Evolutionary conservation across 2,329 filamentous ascomycete species (phyloP).

Genomic region (Trichophyton schoenleinii): DNA sequence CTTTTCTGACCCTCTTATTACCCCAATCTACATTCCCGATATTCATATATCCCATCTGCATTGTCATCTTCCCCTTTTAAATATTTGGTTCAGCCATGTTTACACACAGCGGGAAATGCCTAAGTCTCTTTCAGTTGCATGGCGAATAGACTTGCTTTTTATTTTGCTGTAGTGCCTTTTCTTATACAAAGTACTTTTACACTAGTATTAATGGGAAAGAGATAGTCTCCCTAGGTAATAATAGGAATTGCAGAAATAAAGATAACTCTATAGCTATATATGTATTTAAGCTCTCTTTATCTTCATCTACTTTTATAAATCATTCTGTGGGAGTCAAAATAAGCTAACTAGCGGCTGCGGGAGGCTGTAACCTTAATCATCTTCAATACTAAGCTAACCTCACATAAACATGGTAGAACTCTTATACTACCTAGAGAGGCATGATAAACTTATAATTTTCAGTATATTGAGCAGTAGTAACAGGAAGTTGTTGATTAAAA

Average conservation of each 20-base stretch:
- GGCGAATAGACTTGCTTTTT: background rate
- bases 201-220: background rate
- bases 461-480: too few species aligned
- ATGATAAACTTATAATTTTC: too few species aligned
- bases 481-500: too few species aligned
- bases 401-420: background rate
- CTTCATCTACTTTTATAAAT: background rate
- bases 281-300: background rate
- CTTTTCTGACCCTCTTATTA: background rate
- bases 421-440: background rate
- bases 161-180: background rate
- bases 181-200: background rate
- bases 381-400: background rate
- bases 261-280: background rate
- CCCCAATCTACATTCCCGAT: background rate
- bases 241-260: background rate
- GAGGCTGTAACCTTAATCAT: background rate
- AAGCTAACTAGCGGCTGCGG: background rate
- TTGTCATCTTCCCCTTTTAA: background rate
- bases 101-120: background rate
- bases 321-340: background rate
- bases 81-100: background rate
- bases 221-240: background rate
- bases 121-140: background rate
- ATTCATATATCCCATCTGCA: background rate